phyloP scores from a whole-genome alignment of 139 green algal genomes.

The Chlamydomonas sp. region DNA sequence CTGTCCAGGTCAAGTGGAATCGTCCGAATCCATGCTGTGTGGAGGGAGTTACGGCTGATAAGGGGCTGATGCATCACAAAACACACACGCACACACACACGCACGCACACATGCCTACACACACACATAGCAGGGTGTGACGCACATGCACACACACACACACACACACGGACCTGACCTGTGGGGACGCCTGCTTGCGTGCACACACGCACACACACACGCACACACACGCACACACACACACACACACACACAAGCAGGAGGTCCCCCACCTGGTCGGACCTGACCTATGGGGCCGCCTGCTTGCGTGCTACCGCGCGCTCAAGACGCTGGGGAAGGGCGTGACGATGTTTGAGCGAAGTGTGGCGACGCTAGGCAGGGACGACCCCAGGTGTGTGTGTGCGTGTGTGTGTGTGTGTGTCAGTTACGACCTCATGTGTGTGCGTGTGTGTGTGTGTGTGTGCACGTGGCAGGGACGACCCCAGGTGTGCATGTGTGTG shows the following conservation, averaged over 20 bases:
- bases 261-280: constrained; percentile 30
- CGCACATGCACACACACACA: too few species aligned
- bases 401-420: too few species aligned
- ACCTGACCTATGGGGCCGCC: constrained; percentile 41
- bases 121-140: background rate
- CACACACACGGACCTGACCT: too few species aligned
- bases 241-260: background rate
- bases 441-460: too few species aligned
- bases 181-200: too few species aligned
- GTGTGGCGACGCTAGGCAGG: constrained; percentile 5
- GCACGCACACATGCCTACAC: too few species aligned
- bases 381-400: constrained; percentile 21
- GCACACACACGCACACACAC: constrained; percentile 1
- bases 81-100: constrained; percentile 12
- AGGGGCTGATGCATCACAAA: background rate
- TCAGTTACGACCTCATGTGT: too few species aligned
- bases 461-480: too few species aligned
- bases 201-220: constrained; percentile 11
- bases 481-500: too few species aligned
- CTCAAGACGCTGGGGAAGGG: constrained; percentile 16
- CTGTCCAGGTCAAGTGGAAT: too few species aligned
- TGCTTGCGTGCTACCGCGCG: constrained; percentile 43
- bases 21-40: too few species aligned
- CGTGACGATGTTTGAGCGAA: constrained; percentile 27
- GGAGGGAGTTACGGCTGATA: too few species aligned